These are phyloP conservation scores for Ciborinia camelliae DNA, from an alignment of 2,329 filamentous ascomycete species.

Conservation along the genomic window DNA sequence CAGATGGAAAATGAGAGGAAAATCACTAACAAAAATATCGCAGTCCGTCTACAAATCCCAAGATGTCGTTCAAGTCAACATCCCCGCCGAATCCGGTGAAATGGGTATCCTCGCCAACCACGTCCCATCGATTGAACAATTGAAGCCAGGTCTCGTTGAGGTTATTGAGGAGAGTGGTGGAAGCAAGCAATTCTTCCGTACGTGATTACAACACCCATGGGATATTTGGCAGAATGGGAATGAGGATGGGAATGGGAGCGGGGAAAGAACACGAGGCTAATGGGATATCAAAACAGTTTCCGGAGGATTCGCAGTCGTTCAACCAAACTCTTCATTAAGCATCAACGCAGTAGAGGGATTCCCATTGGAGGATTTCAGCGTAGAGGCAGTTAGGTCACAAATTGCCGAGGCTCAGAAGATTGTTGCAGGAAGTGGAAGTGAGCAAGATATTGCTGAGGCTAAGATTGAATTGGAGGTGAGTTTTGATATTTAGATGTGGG, in stretches of 20 bases:
- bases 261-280: background rate
- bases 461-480: slow-evolving; percentile 98
- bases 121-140: slow-evolving; percentile 97
- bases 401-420: slow-evolving; percentile 96
- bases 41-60: slow-evolving; percentile 69
- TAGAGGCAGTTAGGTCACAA: slow-evolving; percentile 83
- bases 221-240: background rate
- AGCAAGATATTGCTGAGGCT: slow-evolving; percentile 96
- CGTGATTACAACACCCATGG: slow-evolving; percentile 41
- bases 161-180: slow-evolving; percentile 87
- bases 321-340: slow-evolving; percentile 91
- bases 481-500: background rate
- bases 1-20: background rate
- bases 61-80: slow-evolving; percentile 91
- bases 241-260: background rate
- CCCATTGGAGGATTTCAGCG: slow-evolving; percentile 92
- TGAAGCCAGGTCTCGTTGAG: slow-evolving; percentile 94
- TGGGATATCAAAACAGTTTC: slow-evolving; percentile 63
- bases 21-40: slow-evolving; percentile 39
- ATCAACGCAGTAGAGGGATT: slow-evolving; percentile 98
- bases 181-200: slow-evolving; percentile 98
- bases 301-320: slow-evolving; percentile 93
- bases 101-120: slow-evolving; percentile 99
- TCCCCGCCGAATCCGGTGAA: slow-evolving; percentile 94
- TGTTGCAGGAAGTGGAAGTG: slow-evolving; percentile 82